phyloP scores from a whole-genome alignment of 139 green algal species.

The Trebouxia sp. region DNA sequence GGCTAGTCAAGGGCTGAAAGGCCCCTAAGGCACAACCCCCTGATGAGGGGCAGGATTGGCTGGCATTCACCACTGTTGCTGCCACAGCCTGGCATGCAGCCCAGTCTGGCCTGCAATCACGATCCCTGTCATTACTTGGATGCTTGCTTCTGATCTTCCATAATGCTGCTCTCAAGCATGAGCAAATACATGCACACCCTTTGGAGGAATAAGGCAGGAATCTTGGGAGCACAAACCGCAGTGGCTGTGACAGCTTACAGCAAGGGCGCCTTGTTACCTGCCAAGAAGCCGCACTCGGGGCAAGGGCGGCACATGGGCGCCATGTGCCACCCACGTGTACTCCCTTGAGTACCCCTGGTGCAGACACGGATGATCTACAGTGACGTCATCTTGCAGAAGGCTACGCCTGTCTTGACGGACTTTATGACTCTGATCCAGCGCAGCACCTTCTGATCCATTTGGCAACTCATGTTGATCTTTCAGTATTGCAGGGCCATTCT shows the following conservation, averaged over 20 bases:
- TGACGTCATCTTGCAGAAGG: slow-evolving; percentile 4
- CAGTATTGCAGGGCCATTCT: too few relatives aligned
- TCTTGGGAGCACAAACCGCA: background rate
- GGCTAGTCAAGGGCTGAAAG: slow-evolving; percentile 38
- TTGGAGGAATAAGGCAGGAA: too few relatives aligned
- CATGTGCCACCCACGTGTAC: slow-evolving; percentile 48
- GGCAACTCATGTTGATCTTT: background rate
- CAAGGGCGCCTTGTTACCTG: slow-evolving; percentile 5
- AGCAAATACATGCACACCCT: too few relatives aligned
- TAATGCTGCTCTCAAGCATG: too few relatives aligned
- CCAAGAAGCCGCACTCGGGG: slow-evolving; percentile 43
- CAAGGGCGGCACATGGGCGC: slow-evolving; percentile 29
- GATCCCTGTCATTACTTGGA: too few relatives aligned
- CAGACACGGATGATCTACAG: slow-evolving; percentile 66
- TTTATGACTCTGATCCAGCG: too few relatives aligned
- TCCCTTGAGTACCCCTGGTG: slow-evolving; percentile 58
- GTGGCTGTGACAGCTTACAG: background rate
- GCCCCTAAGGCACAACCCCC: slow-evolving; percentile 53
- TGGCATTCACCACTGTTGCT: slow-evolving; percentile 48
- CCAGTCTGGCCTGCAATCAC: slow-evolving; percentile 52
- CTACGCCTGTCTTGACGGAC: background rate
- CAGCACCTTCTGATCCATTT: too few relatives aligned
- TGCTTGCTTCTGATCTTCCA: too few relatives aligned
- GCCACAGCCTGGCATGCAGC: slow-evolving; percentile 54
- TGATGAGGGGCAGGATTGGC: slow-evolving; percentile 26